Evolutionary conservation across 2,329 filamentous ascomycete genomes (phyloP).

Genomic region (Colletotrichum sp.): DNA sequence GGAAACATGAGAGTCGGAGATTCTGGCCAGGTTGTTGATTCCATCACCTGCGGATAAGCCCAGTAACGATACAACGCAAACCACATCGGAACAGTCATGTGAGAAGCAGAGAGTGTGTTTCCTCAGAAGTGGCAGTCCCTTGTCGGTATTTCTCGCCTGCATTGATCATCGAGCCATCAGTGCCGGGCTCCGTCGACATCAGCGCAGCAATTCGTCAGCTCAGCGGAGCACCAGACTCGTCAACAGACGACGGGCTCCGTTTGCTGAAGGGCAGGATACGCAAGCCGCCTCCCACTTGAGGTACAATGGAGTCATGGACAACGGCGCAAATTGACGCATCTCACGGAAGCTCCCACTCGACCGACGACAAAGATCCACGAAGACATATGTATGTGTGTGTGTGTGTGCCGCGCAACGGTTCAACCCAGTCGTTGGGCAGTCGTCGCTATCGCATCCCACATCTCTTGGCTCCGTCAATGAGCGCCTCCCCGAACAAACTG

Average conservation of each 20-base stretch:
- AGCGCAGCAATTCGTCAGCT: neutral
- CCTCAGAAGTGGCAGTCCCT: neutral
- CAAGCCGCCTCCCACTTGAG: neutral
- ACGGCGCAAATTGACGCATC: neutral
- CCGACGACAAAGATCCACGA: neutral
- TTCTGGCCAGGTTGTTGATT: neutral
- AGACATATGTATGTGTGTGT: neutral
- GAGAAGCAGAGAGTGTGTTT: neutral
- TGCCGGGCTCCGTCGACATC: neutral
- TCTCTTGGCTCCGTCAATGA: constrained; percentile 1
- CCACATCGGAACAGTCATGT: neutral
- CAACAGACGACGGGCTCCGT: neutral
- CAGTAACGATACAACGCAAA: neutral
- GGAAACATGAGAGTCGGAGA: neutral
- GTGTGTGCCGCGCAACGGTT: neutral
- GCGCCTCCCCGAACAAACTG: neutral
- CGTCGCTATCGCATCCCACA: neutral
- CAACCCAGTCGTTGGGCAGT: neutral
- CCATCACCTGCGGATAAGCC: neutral
- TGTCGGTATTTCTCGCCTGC: neutral
- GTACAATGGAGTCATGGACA: neutral
- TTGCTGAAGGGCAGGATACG: neutral
- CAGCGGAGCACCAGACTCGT: neutral
- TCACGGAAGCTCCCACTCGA: neutral
- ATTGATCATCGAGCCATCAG: neutral